Base-by-base conservation (phyloP, 1,284 basidiomycete genomes). In the Malassezia psittaci region DNA sequence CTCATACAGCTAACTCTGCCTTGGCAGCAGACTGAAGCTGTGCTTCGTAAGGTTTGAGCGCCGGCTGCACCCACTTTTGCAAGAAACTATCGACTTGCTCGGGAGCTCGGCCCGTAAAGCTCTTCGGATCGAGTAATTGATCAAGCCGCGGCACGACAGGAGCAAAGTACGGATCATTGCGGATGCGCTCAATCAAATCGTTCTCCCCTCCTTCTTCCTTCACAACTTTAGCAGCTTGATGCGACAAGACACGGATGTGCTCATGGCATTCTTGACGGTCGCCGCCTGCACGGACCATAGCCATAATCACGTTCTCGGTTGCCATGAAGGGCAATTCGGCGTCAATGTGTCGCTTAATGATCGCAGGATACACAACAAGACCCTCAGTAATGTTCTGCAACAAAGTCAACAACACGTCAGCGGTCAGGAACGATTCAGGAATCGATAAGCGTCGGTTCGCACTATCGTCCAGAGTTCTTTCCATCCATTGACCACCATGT, bases 231-330 rank as follows among this genome's bases (percentile, higher is more conserved):
- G 84, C 91, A 0, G 94, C 94, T 76, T 96, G 85, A 76, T 98
- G 93, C 12, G 90, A 94, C n/a, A 96, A 80, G 49, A 96, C 91
- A 57, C 93, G 62, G 55, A 96, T 93, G 77, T 88, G 86, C 78
- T 96, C 94, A 76, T 98, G 93, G 37, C 90, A 90, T 76, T 88
- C 87, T 77, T 98, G 94, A 38, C 94, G 81, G 76, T 98, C 93
- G 1, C 91, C 94, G 39, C 91, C 91, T 52, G 77, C 76, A 77
- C 93, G 93, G 57, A 98, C 94, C 60, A 98, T 85, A 11, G 90
- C 90, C 94, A 99, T 98, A 79, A 98, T 98, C 76, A 99, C 82
- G 77, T 98, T 98, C 77, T 96, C 90, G 3, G 90, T 77, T 3
- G 76, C 76, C 94, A 99, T 99, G 81, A 98, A 98, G 2, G 94